Percentiles rank a stretch among this genome's conserved stretches.
These are phyloP conservation scores for Lepiota subincarnata DNA, from an alignment of 768 basidiomycete species.

Conservation along the genomic window DNA sequence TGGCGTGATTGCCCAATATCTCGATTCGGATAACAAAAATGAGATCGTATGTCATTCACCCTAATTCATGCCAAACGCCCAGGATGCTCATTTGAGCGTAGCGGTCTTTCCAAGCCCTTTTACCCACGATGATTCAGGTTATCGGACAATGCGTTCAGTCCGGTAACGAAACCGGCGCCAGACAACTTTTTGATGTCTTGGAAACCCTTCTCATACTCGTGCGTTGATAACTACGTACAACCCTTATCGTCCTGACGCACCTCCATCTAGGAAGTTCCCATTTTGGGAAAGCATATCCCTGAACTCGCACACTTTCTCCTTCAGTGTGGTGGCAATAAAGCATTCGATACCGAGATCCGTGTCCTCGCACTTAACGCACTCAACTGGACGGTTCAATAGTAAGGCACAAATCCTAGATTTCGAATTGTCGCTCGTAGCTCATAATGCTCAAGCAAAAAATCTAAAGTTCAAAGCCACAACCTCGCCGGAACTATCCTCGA, in stretches of 20 bases:
- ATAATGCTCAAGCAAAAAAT: constrained; percentile 74
- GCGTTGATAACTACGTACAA: constrained; percentile 20
- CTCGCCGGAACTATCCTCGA: constrained; percentile 84
- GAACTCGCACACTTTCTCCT: constrained; percentile 89
- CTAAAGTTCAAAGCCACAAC: constrained; percentile 83
- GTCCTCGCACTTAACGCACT: constrained; percentile 90
- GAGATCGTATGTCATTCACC: constrained; percentile 63
- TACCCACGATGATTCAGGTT: constrained; percentile 86
- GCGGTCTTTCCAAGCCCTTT: constrained; percentile 84
- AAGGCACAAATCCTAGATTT: constrained; percentile 23
- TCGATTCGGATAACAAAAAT: constrained; percentile 81
- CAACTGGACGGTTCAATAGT: constrained; percentile 98
- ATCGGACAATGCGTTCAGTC: constrained; percentile 79
- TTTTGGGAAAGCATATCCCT: constrained; percentile 84
- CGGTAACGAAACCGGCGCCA: constrained; percentile 75
- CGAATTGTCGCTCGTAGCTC: background rate
- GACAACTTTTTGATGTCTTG: constrained; percentile 91
- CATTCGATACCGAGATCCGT: constrained; percentile 74
- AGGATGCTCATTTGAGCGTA: constrained; percentile 22
- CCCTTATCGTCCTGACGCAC: constrained; percentile 9
- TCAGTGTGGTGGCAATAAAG: constrained; percentile 72
- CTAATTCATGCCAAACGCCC: background rate
- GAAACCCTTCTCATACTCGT: constrained; percentile 94
- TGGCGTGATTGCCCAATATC: constrained; percentile 90
- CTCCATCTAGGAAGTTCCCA: constrained; percentile 75